These are phyloP conservation scores for Plasmodium vivax DNA, from an alignment of 169 alveolate species.

Conservation along the genomic window DNA sequence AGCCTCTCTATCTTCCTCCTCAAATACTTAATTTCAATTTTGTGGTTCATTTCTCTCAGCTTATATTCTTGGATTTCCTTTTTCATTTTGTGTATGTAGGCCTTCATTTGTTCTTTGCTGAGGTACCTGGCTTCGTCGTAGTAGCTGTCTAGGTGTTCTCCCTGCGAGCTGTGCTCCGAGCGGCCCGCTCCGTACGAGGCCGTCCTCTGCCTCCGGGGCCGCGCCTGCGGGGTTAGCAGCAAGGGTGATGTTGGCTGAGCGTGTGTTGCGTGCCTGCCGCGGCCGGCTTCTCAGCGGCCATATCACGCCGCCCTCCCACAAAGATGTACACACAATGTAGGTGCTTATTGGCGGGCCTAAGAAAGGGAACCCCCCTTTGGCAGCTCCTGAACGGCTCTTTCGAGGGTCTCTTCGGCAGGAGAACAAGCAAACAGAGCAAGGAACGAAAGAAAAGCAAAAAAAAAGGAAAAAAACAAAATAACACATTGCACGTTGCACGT, in stretches of 20 bases:
- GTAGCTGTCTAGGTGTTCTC: not conserved
- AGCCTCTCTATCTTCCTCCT: constrained; percentile 53
- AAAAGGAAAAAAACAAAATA: not conserved
- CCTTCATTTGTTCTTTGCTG: constrained; percentile 58
- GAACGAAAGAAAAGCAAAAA: not conserved
- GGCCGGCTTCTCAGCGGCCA: not conserved
- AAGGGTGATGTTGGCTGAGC: not conserved
- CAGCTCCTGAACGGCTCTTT: constrained; percentile 39
- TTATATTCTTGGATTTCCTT: constrained; percentile 53
- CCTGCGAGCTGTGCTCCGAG: not conserved
- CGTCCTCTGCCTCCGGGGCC: not conserved
- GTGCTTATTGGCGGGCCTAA: not conserved
- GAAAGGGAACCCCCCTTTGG: not conserved
- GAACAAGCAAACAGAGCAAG: not conserved
- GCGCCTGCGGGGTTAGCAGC: not conserved
- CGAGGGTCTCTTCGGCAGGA: constrained; percentile 60
- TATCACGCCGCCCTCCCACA: not conserved
- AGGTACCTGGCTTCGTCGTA: constrained; percentile 56
- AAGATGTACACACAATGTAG: not conserved
- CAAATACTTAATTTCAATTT: constrained; percentile 55
- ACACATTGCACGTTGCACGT: not conserved
- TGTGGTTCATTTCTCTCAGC: constrained; percentile 22
- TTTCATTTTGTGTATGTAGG: constrained; percentile 59
- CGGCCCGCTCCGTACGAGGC: not conserved
- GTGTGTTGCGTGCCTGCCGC: not conserved